A percentile compares a stretch with the other conserved stretches of the same genome.
Conservation (phyloP, 2,329 filamentous ascomycete genomes). For the Neonectria punicea region DNA sequence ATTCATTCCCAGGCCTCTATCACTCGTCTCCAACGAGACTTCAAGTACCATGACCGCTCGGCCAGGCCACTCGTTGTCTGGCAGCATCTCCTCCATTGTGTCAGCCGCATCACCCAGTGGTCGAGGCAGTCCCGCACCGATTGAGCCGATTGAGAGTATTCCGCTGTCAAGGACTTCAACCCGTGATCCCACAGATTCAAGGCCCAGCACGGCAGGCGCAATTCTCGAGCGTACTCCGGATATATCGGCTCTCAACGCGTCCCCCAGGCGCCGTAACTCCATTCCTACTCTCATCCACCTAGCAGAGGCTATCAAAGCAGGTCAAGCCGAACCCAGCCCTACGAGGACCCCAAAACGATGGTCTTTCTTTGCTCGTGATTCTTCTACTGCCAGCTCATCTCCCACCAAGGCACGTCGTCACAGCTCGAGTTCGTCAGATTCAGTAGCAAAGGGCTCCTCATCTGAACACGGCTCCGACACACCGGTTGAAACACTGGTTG, state of each 20-base stretch:
- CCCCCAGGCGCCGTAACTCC: constrained; percentile 66
- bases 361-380: constrained; percentile 72
- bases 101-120: constrained; percentile 63
- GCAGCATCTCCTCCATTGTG: constrained; percentile 82
- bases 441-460: constrained; percentile 46
- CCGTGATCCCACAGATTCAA: constrained; percentile 57
- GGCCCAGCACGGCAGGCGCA: constrained; percentile 78
- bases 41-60: constrained; percentile 79
- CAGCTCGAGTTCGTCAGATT: constrained; percentile 59
- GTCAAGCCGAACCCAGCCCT: constrained; percentile 57
- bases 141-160: constrained; percentile 17
- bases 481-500: constrained; percentile 34
- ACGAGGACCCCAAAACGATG: constrained; percentile 66
- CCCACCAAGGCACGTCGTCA: constrained; percentile 59
- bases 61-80: constrained; percentile 77
- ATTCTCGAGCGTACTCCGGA: constrained; percentile 64
- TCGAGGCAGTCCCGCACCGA: constrained; percentile 51
- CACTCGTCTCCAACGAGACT: constrained; percentile 85
- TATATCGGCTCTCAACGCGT: constrained; percentile 40
- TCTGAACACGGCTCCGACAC: constrained; percentile 51
- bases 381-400: constrained; percentile 57
- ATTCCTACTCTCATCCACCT: constrained; percentile 64
- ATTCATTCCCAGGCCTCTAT: constrained; percentile 84
- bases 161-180: constrained; percentile 53
- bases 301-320: constrained; percentile 48